Conservation (phyloP, 2,329 filamentous ascomycete genomes). For the Laburnicola sp. region DNA sequence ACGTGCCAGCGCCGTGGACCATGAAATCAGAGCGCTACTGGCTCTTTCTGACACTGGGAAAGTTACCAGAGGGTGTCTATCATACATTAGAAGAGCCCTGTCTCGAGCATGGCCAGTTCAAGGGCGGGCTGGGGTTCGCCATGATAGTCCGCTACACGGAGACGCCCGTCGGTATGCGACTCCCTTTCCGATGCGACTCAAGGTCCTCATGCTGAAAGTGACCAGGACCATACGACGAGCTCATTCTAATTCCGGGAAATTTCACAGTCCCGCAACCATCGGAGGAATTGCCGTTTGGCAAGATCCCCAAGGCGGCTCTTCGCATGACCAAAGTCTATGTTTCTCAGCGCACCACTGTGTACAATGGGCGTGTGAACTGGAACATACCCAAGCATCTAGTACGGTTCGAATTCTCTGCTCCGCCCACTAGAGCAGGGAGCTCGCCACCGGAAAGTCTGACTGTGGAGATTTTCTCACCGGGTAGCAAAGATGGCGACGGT, state of each 20-base stretch:
- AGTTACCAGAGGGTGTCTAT: slow-evolving; percentile 32
- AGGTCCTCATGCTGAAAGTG: background rate
- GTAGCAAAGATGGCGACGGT: slow-evolving; percentile 26
- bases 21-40: slow-evolving; percentile 31
- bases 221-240: slow-evolving; percentile 38
- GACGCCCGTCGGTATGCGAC: slow-evolving; percentile 39
- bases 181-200: background rate
- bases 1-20: slow-evolving; percentile 30
- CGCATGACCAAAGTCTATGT: slow-evolving; percentile 40
- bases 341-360: slow-evolving; percentile 36
- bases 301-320: slow-evolving; percentile 33
- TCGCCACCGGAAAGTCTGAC: slow-evolving; percentile 24
- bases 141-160: slow-evolving; percentile 36
- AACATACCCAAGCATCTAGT: slow-evolving; percentile 44
- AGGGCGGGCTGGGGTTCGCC: slow-evolving; percentile 31
- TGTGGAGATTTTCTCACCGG: slow-evolving; percentile 32
- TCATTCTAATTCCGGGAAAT: slow-evolving; percentile 36
- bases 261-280: slow-evolving; percentile 30
- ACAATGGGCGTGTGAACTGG: slow-evolving; percentile 42
- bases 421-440: slow-evolving; percentile 17
- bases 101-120: slow-evolving; percentile 25
- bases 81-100: slow-evolving; percentile 28
- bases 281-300: slow-evolving; percentile 10
- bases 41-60: slow-evolving; percentile 27
- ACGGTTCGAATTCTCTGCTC: slow-evolving; percentile 37